Conservation (phyloP, 768 basidiomycete species). For the Sistotremastrum niveocremeum region DNA sequence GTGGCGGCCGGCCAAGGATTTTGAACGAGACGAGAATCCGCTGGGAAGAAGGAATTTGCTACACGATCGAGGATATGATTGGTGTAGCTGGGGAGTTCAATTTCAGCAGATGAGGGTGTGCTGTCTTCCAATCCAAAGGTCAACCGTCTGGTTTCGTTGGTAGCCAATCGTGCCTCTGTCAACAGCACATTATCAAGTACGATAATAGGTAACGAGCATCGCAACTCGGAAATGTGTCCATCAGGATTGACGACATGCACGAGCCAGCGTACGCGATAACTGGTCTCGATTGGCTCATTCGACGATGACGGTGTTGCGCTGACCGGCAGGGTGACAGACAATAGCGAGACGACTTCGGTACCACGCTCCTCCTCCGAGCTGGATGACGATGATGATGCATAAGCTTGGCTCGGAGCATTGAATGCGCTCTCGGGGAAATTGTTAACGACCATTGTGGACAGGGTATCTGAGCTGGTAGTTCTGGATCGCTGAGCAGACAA, state of each 20-base stretch:
- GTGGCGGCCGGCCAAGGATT: slow-evolving; percentile 47
- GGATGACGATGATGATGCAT: background rate
- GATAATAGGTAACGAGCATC: slow-evolving; percentile 83
- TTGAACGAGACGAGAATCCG: slow-evolving; percentile 44
- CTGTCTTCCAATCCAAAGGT: slow-evolving; percentile 33
- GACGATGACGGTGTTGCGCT: slow-evolving; percentile 55
- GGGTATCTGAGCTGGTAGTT: slow-evolving; percentile 7
- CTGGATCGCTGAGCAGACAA: slow-evolving; percentile 2
- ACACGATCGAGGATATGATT: slow-evolving; percentile 87
- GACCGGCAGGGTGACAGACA: slow-evolving; percentile 47
- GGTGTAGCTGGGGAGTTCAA: slow-evolving; percentile 78
- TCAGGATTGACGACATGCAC: slow-evolving; percentile 75
- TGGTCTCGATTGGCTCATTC: slow-evolving; percentile 61
- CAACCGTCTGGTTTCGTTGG: slow-evolving; percentile 62
- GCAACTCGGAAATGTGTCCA: slow-evolving; percentile 88
- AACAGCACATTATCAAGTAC: slow-evolving; percentile 64
- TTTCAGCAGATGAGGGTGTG: slow-evolving; percentile 24
- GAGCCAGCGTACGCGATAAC: slow-evolving; percentile 71
- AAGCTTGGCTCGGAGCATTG: slow-evolving; percentile 4
- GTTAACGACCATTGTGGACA: slow-evolving; percentile 7
- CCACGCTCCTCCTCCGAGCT: slow-evolving; percentile 1
- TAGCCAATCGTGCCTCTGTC: slow-evolving; percentile 59
- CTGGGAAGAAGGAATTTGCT: slow-evolving; percentile 57
- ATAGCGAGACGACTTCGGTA: slow-evolving; percentile 34
- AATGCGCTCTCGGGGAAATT: slow-evolving; percentile 1